Base-by-base conservation (phyloP, 2,329 filamentous ascomycete species). In the Curvularia spicifera region DNA sequence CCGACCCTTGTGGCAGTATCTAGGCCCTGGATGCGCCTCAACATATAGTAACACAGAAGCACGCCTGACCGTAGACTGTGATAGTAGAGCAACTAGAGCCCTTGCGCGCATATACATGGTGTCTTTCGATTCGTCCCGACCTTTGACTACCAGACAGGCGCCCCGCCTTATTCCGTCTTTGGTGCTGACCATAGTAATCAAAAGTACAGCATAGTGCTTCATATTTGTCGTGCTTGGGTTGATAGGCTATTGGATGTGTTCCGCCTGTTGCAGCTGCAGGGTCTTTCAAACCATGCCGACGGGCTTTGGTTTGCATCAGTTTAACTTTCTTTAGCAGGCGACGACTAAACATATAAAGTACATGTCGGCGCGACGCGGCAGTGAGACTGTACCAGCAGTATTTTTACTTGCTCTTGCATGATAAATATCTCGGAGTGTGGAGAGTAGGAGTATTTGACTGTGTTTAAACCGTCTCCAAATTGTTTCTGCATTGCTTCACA, bases 341-440 rank as follows among this genome's bases (percentile, higher is more conserved):
- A 49, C 40, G 43, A 52, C 28, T 39, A 48, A 31, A 60, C 45
- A 54, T 63, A 62, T 64, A 66, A 62, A 49, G 48, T 12, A 26
- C 22, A 5, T 26, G 13, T n/a, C 43, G 35, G 15, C 29, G 24
- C 20, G 28, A 22, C 10, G 28, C 48, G 43, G 45, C 46, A 53
- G 37, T 39, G 47, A 26, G 33, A 22, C 18, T 9, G 28, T 47
- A 49, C 29, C 39, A 49, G 43, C 12, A 13, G 6, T 12, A 12
- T 24, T 3, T 12, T 10, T 10, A 53, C 12, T 33, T 24, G 44
- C 35, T 42, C 42, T 33, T 15, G 37, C 31, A 2, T 26, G 9
- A 7, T 4, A 26, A 6, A 2, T 15, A 35, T 12, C 33, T n/a
- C 22, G 13, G 13, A 5, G 33, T n/a, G 13, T 5, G 9, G 24